Percentiles rank a stretch among this genome's conserved stretches.
Evolutionary conservation across 2,329 filamentous ascomycete species (phyloP).

Genomic region (Arthrobotrys iridis): DNA sequence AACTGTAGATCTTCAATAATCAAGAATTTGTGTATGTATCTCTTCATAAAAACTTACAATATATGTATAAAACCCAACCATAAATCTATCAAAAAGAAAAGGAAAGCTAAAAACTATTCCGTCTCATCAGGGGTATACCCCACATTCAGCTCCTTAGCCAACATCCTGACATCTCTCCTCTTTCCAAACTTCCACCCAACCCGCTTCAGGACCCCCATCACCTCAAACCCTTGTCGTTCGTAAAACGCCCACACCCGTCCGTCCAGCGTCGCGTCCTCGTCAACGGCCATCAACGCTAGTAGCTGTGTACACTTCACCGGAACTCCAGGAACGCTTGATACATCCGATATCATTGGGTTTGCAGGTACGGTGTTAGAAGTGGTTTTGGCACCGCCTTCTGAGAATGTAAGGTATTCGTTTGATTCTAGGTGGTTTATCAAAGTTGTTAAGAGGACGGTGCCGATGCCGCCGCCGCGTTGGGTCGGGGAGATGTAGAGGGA

Average conservation of each 20-base stretch:
- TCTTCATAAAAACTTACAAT: no score
- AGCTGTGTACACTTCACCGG: constrained; percentile 29
- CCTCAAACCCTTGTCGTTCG: constrained; percentile 17
- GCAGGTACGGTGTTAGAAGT: neutral
- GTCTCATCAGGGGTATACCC: neutral
- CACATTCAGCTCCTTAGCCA: constrained; percentile 18
- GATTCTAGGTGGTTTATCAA: constrained; percentile 20
- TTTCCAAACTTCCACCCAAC: constrained; percentile 37
- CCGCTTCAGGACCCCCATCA: constrained; percentile 6
- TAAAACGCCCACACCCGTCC: constrained; percentile 19
- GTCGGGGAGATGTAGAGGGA: constrained; percentile 24
- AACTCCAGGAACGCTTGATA: neutral
- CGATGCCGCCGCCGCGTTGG: constrained; percentile 12
- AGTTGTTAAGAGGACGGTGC: neutral
- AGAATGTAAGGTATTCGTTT: constrained; percentile 28
- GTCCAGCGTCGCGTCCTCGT: constrained; percentile 4
- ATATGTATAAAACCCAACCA: no score
- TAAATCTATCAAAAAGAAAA: no score
- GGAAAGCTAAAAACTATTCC: neutral
- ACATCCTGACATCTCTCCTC: constrained; percentile 27
- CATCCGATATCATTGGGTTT: neutral
- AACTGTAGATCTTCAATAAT: no score
- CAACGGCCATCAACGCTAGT: constrained; percentile 32
- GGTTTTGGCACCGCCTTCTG: neutral
- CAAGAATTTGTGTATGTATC: no score